phyloP scores from a whole-genome alignment of 192 early-diverging fungal genomes.

The Thamnidium elegans region DNA sequence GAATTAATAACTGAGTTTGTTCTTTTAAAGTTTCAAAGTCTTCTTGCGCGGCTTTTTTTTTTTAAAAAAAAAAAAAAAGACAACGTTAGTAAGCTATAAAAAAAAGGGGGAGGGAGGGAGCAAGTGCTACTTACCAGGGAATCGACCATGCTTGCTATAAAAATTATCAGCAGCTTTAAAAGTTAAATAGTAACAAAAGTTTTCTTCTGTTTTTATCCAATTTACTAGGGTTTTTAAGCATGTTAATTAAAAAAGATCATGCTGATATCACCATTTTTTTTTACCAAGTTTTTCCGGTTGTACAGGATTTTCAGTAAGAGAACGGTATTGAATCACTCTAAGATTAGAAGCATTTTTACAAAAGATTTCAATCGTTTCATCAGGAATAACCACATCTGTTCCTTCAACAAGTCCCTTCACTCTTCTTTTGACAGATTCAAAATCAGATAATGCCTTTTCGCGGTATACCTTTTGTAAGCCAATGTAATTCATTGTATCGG shows the following conservation, averaged over 20 bases:
- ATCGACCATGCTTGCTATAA: slow-evolving; percentile 42
- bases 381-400: slow-evolving; percentile 50
- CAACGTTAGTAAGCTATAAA: too few relatives aligned
- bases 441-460: slow-evolving; percentile 72
- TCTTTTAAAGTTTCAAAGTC: slow-evolving; percentile 16
- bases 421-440: slow-evolving; percentile 43
- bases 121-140: slow-evolving; percentile 6
- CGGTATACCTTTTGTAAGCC: slow-evolving; percentile 83
- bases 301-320: slow-evolving; percentile 53
- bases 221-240: slow-evolving; percentile 31
- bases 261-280: background rate
- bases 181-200: slow-evolving; percentile 61
- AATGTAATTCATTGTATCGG: slow-evolving; percentile 87
- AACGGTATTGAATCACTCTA: slow-evolving; percentile 65
- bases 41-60: slow-evolving; percentile 6
- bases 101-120: too few relatives aligned
- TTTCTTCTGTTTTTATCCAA: slow-evolving; percentile 52
- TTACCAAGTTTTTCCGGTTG: slow-evolving; percentile 52
- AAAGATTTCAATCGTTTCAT: slow-evolving; percentile 69
- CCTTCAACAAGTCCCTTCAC: slow-evolving; percentile 46
- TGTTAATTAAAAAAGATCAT: too few relatives aligned
- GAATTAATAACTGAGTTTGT: background rate
- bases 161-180: slow-evolving; percentile 69
- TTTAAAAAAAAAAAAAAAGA: background rate
- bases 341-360: slow-evolving; percentile 79